Percentiles rank a stretch among this genome's conserved stretches.
Evolutionary conservation across 805 yeast species (phyloP).

Genomic region (Zygotorulaspora sp.): DNA sequence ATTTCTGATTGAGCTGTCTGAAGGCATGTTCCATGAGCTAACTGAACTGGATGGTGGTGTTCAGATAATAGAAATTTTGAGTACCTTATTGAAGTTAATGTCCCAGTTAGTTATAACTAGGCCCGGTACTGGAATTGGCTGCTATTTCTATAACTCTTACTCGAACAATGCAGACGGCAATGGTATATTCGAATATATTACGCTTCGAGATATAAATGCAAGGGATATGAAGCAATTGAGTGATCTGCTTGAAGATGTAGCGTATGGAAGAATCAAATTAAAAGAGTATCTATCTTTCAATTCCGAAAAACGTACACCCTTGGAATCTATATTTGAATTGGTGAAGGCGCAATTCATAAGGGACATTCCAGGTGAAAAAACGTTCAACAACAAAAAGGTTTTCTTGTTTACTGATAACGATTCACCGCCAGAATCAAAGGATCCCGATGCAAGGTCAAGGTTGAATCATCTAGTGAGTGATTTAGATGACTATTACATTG

Average conservation of each 20-base stretch:
- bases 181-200: constrained; percentile 49
- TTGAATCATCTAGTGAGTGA: constrained; percentile 58
- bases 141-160: constrained; percentile 53
- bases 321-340: constrained; percentile 44
- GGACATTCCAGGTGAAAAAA: constrained; percentile 37
- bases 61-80: constrained; percentile 51
- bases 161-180: constrained; percentile 33
- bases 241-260: constrained; percentile 46
- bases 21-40: constrained; percentile 40
- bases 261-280: constrained; percentile 24
- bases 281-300: constrained; percentile 31
- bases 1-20: constrained; percentile 57
- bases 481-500: constrained; percentile 49
- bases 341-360: constrained; percentile 53
- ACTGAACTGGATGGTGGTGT: constrained; percentile 34
- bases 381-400: constrained; percentile 53
- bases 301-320: constrained; percentile 30
- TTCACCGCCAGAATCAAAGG: constrained; percentile 48
- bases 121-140: constrained; percentile 72
- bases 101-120: constrained; percentile 58
- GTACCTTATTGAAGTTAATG: constrained; percentile 57
- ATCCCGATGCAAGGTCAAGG: constrained; percentile 40
- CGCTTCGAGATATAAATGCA: constrained; percentile 51
- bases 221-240: constrained; percentile 53
- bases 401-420: constrained; percentile 75